Percentiles rank a stretch among this genome's conserved stretches.
Evolutionary conservation across 345 rosid genomes (phyloP).

Genomic region (Sonneratia caseolaris): DNA sequence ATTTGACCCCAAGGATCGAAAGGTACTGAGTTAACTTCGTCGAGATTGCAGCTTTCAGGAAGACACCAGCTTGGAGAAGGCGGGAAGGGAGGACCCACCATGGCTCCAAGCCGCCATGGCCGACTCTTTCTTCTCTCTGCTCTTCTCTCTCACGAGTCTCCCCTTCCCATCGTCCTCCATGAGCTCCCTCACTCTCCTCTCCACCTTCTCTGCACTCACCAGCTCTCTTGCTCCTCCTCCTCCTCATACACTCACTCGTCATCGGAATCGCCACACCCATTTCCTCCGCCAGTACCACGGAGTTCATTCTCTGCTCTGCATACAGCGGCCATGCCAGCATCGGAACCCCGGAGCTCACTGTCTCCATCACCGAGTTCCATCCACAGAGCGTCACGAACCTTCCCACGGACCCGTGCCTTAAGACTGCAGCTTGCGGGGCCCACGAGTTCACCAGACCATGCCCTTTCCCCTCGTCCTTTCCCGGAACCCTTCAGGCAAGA

Average conservation of each 20-base stretch:
- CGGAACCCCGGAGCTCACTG: constrained; percentile 22
- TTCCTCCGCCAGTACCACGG: constrained; percentile 19
- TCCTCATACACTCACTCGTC: too few relatives aligned
- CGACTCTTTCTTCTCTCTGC: constrained; percentile 7
- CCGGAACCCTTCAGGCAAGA: constrained; percentile 24
- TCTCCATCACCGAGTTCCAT: constrained; percentile 28
- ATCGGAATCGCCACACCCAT: constrained; percentile 19
- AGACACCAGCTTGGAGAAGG: constrained; percentile 17
- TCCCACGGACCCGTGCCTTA: constrained; percentile 16
- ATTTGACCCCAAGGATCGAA: too few relatives aligned
- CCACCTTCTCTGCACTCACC: constrained; percentile 14
- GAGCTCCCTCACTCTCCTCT: constrained; percentile 12
- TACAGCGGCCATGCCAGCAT: constrained; percentile 27
- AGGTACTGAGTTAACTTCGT: too few relatives aligned
- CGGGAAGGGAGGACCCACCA: constrained; percentile 6
- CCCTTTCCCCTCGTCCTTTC: constrained; percentile 19
- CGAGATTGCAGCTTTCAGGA: constrained; percentile 1
- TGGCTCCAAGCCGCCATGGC: constrained; percentile 9
- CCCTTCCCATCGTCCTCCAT: background rate
- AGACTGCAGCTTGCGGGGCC: constrained; percentile 19
- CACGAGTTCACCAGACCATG: constrained; percentile 16
- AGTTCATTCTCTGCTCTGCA: constrained; percentile 22
- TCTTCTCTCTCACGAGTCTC: constrained; percentile 5
- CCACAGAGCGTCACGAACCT: constrained; percentile 25
- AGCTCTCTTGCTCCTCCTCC: background rate